phyloP scores from a whole-genome alignment of 1,284 basidiomycete species.

The Retiboletus flavoniger region DNA sequence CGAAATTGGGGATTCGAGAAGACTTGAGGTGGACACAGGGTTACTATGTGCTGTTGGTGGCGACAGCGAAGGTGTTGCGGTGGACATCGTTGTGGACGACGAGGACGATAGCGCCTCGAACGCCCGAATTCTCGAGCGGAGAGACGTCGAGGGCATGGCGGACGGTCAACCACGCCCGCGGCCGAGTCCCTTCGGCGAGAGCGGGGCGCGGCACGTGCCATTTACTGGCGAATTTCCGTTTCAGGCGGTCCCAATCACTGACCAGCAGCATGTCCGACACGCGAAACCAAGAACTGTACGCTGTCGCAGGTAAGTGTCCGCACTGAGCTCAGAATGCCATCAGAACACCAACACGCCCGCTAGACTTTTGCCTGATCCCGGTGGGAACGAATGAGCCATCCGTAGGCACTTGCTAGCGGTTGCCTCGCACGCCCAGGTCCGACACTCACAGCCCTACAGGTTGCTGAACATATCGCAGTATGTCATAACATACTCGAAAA shows the following conservation, averaged over 20 bases:
- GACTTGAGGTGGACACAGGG: conserved; percentile 21
- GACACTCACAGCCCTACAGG: conserved; percentile 36
- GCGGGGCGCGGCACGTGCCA: conserved; percentile 2
- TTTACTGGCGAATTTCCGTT: not conserved
- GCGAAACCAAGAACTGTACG: conserved; percentile 54
- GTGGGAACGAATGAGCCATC: conserved; percentile 74
- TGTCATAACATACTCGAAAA: conserved; percentile 80
- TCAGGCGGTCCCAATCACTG: not conserved
- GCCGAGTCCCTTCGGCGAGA: no score
- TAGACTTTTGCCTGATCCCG: conserved; percentile 83
- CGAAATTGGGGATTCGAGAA: conserved; percentile 49
- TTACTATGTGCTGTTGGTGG: not conserved
- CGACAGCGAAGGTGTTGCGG: not conserved
- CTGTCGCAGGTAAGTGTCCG: conserved; percentile 52
- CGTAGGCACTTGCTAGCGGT: conserved; percentile 38
- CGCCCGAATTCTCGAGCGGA: conserved; percentile 59
- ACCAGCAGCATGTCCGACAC: conserved; percentile 27
- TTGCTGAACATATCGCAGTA: conserved; percentile 72
- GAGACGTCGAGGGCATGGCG: conserved; percentile 50
- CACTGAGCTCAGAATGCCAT: not conserved
- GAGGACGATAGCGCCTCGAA: conserved; percentile 43
- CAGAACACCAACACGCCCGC: not conserved
- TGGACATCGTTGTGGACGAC: conserved; percentile 14
- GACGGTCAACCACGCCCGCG: not conserved
- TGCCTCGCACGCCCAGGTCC: not conserved